Evolutionary conservation across 116 monocot species (phyloP), one percentile per base, ranked within the genome.

Genomic region (Phalaenopsis hybrid): DNA sequence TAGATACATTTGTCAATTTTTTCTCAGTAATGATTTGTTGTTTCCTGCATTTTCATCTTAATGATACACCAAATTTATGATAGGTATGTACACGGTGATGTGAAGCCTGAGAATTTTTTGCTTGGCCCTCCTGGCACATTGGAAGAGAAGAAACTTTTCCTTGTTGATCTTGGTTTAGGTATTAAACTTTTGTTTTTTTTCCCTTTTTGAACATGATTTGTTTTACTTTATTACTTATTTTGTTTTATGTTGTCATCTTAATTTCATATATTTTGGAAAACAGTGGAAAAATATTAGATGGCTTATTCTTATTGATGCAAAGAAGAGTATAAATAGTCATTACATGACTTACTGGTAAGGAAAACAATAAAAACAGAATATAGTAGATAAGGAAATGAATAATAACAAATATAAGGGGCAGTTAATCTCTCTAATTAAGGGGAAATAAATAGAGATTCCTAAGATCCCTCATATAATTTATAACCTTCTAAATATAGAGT

Each of bases 111-210:
- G 65, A 91, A 91, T 59, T 91, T 91, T 77, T 83, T 91, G 57
- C 90, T 91, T 82, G 90, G 88, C 15, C 90, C 85, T 61, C 88
- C 84, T 45, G 88, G 85, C 16, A 88, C 90, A 57, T 51, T 79
- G 68, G 88, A 91, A 68, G 90, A 88, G 84, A 91, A 91, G 78
- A 88, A 82, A 31, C 86, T 91, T 46, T 91, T 91, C 83, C 88
- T 91, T 59, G 88, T 88, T 82, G 90, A 91, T 82, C 88, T 91
- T 81, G 88, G 90, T 65, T 81, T 91, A 79, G 90, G 90, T 91
- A 74, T 43, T 74, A 12, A 16, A 74, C 34, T 74, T 9, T 31
- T 84, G n/a, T 78, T 15, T 67, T 16, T 1, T 52, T 10, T 20
- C 1, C 20, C 8, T 18, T 31, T 9, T 77, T 77, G 77, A 28